Evolutionary conservation across 2,329 filamentous ascomycete species (phyloP).

Genomic region (Blastomyces emzantsi): DNA sequence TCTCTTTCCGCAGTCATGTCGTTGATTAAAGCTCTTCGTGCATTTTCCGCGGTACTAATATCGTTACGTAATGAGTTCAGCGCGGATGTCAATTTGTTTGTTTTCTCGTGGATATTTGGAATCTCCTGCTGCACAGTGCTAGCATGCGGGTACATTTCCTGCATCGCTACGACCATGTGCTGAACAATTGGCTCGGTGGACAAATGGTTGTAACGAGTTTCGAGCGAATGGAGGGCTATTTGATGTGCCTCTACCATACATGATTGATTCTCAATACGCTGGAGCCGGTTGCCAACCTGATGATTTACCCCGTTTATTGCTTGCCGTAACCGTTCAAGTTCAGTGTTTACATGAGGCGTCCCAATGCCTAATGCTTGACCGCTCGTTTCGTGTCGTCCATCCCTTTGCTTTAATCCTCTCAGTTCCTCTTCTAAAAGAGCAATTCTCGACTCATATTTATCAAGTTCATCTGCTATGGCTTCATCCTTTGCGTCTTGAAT

Average conservation of each 20-base stretch:
- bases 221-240: constrained; percentile 32
- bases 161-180: constrained; percentile 28
- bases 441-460: constrained; percentile 8
- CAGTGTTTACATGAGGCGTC: neutral
- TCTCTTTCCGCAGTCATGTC: constrained; percentile 1
- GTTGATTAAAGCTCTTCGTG: neutral
- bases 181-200: constrained; percentile 29
- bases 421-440: constrained; percentile 10
- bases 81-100: constrained; percentile 10
- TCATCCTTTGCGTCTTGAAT: constrained; percentile 9
- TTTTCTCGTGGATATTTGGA: constrained; percentile 14
- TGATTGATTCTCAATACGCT: neutral
- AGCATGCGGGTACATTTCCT: constrained; percentile 30
- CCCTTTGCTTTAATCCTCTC: constrained; percentile 7
- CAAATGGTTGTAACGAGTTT: constrained; percentile 44
- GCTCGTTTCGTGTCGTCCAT: neutral
- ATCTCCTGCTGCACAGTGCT: constrained; percentile 20
- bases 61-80: neutral
- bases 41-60: neutral
- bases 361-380: neutral
- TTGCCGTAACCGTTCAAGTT: neutral
- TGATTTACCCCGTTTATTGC: neutral
- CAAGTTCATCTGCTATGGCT: constrained; percentile 7
- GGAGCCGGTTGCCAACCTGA: neutral
- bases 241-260: neutral